Percentiles rank a stretch among this genome's conserved stretches.
Conservation (phyloP, 2,329 filamentous ascomycete species). For the Cryphonectria carpinicola region DNA sequence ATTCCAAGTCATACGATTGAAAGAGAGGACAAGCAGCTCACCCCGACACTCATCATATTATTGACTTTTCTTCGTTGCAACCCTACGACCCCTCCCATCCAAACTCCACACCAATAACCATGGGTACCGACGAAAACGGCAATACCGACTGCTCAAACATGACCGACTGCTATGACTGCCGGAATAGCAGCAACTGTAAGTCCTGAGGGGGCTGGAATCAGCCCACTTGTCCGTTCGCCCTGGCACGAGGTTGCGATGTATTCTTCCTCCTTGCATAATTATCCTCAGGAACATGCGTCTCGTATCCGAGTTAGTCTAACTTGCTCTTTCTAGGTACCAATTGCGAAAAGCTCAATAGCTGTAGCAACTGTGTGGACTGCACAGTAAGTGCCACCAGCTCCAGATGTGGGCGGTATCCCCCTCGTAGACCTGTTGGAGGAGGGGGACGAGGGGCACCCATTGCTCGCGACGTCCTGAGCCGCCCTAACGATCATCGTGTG, state of each 20-base stretch:
- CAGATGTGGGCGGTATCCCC: too few species aligned
- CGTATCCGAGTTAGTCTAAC: background rate
- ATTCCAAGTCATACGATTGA: background rate
- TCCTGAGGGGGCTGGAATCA: background rate
- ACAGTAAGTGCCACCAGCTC: background rate
- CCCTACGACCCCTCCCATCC: too few species aligned
- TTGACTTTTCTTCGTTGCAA: background rate
- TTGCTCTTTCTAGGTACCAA: background rate
- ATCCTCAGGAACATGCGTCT: background rate
- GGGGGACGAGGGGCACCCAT: background rate
- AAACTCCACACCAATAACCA: background rate
- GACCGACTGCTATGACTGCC: conserved; percentile 24
- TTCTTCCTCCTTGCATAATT: background rate
- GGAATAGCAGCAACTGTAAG: conserved; percentile 27
- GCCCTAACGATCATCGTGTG: background rate
- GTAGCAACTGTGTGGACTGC: conserved; percentile 6
- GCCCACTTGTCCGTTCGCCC: background rate
- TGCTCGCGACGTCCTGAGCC: too few species aligned
- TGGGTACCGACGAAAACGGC: conserved; percentile 15
- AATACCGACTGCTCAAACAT: conserved; percentile 27
- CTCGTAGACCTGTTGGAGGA: background rate
- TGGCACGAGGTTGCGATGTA: background rate
- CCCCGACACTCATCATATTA: background rate
- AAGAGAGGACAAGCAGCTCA: background rate
- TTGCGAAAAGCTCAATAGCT: background rate